Evolutionary conservation across 2,329 filamentous ascomycete species (phyloP).

Genomic region (Ascochyta rabiei): DNA sequence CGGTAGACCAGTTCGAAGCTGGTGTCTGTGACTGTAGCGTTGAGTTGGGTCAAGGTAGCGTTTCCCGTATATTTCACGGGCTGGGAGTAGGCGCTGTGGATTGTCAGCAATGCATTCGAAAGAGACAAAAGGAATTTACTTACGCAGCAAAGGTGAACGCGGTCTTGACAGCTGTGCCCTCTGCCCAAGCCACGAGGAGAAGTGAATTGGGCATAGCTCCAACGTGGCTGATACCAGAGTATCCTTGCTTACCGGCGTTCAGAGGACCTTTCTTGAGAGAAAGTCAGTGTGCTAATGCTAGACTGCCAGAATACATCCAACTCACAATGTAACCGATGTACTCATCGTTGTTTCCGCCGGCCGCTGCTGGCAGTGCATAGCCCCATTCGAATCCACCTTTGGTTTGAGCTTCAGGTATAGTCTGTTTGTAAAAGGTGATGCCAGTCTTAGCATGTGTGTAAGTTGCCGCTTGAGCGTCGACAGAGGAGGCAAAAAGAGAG

Average conservation of each 20-base stretch:
- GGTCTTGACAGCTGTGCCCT: constrained; percentile 36
- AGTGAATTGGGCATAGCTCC: constrained; percentile 46
- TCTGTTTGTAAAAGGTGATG: constrained; percentile 38
- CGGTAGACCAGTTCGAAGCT: constrained; percentile 69
- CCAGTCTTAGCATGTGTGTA: constrained; percentile 41
- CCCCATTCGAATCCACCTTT: constrained; percentile 45
- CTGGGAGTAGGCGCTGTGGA: constrained; percentile 59
- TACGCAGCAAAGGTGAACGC: constrained; percentile 41
- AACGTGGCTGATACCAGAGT: constrained; percentile 46
- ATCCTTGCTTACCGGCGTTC: constrained; percentile 37
- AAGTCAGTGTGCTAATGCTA: constrained; percentile 13
- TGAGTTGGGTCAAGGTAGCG: constrained; percentile 66
- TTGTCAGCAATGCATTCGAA: constrained; percentile 18
- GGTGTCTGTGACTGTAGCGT: constrained; percentile 62
- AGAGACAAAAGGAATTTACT: constrained; percentile 9
- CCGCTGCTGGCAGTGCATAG: constrained; percentile 38
- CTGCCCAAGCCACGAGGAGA: constrained; percentile 42
- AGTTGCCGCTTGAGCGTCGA: constrained; percentile 36
- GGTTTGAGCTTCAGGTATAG: constrained; percentile 33
- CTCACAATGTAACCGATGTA: constrained; percentile 49
- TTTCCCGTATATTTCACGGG: constrained; percentile 66
- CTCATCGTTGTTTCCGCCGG: constrained; percentile 36
- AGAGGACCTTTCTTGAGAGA: constrained; percentile 36
- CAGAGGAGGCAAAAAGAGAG: constrained; percentile 39
- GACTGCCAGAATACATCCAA: not conserved